A percentile compares a stretch with the other conserved stretches of the same genome.
phyloP scores from a whole-genome alignment of 2,329 filamentous ascomycete genomes.

The Aspergillus arachidicola region DNA sequence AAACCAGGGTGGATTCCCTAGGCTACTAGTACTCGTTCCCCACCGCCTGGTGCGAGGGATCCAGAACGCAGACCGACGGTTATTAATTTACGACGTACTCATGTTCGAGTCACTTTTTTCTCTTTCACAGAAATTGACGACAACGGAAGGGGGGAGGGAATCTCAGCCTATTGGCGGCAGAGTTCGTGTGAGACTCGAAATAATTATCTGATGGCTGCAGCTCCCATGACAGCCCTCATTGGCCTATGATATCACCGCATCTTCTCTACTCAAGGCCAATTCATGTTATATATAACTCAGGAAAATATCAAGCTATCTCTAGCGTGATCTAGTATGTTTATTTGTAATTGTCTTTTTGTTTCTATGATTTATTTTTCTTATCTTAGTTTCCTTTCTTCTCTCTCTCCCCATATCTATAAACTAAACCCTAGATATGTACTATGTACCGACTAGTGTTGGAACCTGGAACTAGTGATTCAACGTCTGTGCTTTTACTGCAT shows the following conservation, averaged over 20 bases:
- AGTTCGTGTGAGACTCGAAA: neutral
- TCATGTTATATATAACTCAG: neutral
- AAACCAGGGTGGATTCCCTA: neutral
- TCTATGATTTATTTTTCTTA: neutral
- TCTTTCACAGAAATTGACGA: neutral
- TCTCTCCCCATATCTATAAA: neutral
- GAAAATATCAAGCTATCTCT: neutral
- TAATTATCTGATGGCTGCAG: constrained; percentile 12
- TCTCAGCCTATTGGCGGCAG: neutral
- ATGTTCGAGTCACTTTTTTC: neutral
- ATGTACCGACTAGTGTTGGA: too few relatives aligned
- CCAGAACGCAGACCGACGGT: neutral
- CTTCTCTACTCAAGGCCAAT: neutral
- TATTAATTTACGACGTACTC: neutral
- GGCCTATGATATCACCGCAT: neutral
- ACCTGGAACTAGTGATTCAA: neutral
- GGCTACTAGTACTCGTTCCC: neutral
- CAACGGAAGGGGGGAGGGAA: neutral
- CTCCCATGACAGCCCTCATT: neutral
- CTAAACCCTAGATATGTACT: neutral
- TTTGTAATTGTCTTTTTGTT: neutral
- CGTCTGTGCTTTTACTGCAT: neutral
- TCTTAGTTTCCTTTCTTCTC: neutral
- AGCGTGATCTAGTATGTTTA: neutral
- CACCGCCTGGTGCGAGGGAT: neutral